Percentiles rank a stretch among this genome's conserved stretches.
These are phyloP conservation scores for Marsdenia floribunda DNA, from an alignment of 257 asterid species.

Conservation along the genomic window DNA sequence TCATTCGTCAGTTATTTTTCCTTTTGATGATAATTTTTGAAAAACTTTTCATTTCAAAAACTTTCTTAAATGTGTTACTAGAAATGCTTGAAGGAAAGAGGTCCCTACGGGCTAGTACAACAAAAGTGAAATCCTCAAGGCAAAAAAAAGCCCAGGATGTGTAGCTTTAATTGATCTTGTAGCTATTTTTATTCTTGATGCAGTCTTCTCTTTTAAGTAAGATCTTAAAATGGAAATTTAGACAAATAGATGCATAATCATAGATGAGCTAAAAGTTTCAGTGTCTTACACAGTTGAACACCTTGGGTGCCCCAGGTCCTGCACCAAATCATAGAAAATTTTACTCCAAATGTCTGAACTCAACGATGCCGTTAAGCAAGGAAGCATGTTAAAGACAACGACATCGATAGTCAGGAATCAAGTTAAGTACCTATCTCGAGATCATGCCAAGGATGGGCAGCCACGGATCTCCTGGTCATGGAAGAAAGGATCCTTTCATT, in stretches of 20 bases:
- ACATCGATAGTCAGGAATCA: conserved; percentile 16
- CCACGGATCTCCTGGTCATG: conserved; percentile 68
- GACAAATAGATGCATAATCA: neutral
- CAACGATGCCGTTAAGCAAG: neutral
- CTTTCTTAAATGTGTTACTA: neutral
- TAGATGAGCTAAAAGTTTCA: neutral
- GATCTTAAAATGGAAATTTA: neutral
- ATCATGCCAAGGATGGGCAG: conserved; percentile 99
- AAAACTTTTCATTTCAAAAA: neutral
- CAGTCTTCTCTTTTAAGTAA: neutral
- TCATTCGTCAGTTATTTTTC: neutral
- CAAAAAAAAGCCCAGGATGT: neutral
- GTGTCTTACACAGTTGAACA: conserved; percentile 78
- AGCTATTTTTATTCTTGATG: neutral
- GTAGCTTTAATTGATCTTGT: neutral
- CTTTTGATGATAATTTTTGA: neutral
- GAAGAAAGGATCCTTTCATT: conserved; percentile 86
- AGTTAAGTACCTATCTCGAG: conserved; percentile 71
- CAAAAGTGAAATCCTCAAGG: neutral
- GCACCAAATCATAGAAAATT: conserved; percentile 30
- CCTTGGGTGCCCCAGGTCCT: conserved; percentile 85
- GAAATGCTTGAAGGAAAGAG: neutral
- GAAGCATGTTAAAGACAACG: neutral
- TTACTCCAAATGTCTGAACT: conserved; percentile 1
- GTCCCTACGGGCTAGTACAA: neutral